Base-by-base conservation (phyloP, 352 stramenopile species). In the Globisporangium radiosum region DNA sequence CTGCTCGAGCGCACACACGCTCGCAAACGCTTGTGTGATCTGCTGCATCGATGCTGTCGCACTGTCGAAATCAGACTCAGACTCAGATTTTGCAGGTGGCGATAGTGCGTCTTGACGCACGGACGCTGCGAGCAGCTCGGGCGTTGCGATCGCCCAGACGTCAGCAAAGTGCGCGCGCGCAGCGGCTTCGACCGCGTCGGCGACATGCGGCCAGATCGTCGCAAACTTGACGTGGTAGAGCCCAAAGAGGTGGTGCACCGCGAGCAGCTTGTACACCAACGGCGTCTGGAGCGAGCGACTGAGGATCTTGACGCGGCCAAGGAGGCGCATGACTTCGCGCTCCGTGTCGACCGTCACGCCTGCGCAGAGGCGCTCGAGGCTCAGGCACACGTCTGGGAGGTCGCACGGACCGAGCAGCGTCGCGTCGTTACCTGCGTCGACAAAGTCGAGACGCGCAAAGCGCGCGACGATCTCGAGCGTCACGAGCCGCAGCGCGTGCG, bases 171-270 rank as follows among this genome's bases (percentile, higher is more conserved):
- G 71, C 17, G 75, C 57, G 14, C 70, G 57, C 6, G 77, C 69
- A 11, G 78, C 70, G 39, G 77, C 71, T 15, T 89, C 82, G 40
- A 95, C 67, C 1, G 82, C 81, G 25, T 90, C 79, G 0, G 83
- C 68, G 25, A 95, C 68, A 47, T 95, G 87, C 9, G 81, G 58
- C 87, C 87, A 96, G 62, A 96, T 80, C 5, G 81, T 90, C 7
- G 87, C 79, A 56, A 94, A 94, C 62, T 96, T 96, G 57, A 96
- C 83, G 59, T 96, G 85, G 66, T 90, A 93, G 17, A 94, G 63
- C 54, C 87, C 87, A 42, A 93, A 71, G 36, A 94, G 64, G 17
- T 92, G 83, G 49, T 87, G 80, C 37, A 88, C 66, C 3, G 85
- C 82, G 33, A 92, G 58, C 37, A 80, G 71, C 70, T 94, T 93